Evolutionary conservation across 2,329 filamentous ascomycete genomes (phyloP).

Genomic region (Colletotrichum melonis): DNA sequence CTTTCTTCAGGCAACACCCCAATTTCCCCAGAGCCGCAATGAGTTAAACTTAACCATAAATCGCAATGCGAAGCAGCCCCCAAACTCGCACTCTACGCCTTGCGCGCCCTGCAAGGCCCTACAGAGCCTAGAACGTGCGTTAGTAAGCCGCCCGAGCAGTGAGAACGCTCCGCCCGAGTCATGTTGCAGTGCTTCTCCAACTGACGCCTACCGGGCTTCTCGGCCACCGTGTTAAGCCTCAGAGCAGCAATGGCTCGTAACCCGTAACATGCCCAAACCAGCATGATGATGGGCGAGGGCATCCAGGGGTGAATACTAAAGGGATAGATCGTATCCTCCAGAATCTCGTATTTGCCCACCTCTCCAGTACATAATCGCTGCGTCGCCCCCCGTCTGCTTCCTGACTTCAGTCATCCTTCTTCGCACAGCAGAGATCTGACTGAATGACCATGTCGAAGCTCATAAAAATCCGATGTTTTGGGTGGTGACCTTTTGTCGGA

Average conservation of each 20-base stretch:
- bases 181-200: neutral
- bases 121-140: neutral
- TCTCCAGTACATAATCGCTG: slow-evolving; percentile 25
- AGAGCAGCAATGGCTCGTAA: neutral
- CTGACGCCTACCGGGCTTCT: slow-evolving; percentile 3
- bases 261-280: slow-evolving; percentile 19
- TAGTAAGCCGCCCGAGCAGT: neutral
- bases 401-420: neutral
- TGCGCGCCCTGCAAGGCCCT: neutral
- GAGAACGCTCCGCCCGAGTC: neutral
- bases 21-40: neutral
- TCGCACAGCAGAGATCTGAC: neutral
- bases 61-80: neutral
- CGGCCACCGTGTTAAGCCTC: slow-evolving; percentile 14
- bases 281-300: neutral
- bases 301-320: neutral
- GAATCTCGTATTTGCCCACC: slow-evolving; percentile 15
- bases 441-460: neutral
- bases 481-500: neutral
- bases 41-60: slow-evolving; percentile 9
- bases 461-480: neutral
- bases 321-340: neutral
- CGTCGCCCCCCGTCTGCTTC: neutral
- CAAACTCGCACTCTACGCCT: neutral
- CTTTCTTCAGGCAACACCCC: neutral